Evolutionary conservation across 257 asterid genomes (phyloP).

Genomic region (Gentiana macrophylla): DNA sequence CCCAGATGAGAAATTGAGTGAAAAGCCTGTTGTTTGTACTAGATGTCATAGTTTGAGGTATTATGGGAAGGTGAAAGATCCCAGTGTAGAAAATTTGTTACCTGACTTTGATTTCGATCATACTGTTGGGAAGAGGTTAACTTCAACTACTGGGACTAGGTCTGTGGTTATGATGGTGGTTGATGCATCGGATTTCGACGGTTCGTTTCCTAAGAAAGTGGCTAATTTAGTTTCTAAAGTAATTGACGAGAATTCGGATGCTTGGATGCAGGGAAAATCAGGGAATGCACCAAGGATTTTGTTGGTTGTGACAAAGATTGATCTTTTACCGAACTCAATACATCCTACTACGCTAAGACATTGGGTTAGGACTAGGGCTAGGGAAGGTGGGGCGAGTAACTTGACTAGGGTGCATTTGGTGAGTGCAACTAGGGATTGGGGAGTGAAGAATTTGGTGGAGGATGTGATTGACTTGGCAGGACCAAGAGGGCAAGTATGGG

Average conservation of each 20-base stretch:
- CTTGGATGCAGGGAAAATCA: constrained; percentile 83
- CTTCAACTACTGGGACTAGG: constrained; percentile 52
- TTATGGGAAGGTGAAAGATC: constrained; percentile 58
- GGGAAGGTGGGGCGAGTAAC: constrained; percentile 65
- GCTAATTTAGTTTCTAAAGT: constrained; percentile 49
- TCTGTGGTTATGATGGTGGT: constrained; percentile 66
- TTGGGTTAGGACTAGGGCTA: constrained; percentile 80
- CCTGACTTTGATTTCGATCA: constrained; percentile 88
- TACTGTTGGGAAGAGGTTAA: constrained; percentile 75
- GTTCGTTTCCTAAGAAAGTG: constrained; percentile 77
- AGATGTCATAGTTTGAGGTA: constrained; percentile 81
- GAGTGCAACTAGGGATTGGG: constrained; percentile 85
- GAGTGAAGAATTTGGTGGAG: constrained; percentile 65
- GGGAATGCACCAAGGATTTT: constrained; percentile 76
- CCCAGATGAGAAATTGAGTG: constrained; percentile 14
- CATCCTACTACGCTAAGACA: constrained; percentile 81
- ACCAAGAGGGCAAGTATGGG: constrained; percentile 82
- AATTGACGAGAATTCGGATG: constrained; percentile 49
- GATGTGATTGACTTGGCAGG: constrained; percentile 71
- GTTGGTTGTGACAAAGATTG: constrained; percentile 73
- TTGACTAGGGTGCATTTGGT: constrained; percentile 67
- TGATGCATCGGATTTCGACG: constrained; percentile 84
- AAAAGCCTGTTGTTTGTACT: constrained; percentile 58
- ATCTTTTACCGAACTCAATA: constrained; percentile 68
- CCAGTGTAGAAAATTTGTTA: constrained; percentile 54